A percentile compares a stretch with the other conserved stretches of the same genome.
Conservation (phyloP, 306 rosid species). For the Quercus cerris region DNA sequence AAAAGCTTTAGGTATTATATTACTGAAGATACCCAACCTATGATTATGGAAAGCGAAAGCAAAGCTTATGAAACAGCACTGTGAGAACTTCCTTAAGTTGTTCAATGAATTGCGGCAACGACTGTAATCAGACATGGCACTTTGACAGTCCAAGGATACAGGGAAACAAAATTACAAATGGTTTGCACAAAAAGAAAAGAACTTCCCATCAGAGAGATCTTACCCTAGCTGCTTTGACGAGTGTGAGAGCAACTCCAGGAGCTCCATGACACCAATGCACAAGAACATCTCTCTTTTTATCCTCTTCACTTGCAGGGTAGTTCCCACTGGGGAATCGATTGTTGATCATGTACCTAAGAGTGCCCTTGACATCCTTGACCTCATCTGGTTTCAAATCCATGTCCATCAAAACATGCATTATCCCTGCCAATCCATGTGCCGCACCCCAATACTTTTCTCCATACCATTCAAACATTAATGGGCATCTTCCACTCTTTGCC, state of each 20-base stretch:
- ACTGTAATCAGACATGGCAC: not conserved
- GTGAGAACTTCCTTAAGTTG: not conserved
- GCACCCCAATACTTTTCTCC: conserved; percentile 84
- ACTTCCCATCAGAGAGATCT: not conserved
- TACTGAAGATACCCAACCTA: not conserved
- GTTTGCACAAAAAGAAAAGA: not conserved
- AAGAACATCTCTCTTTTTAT: conserved; percentile 48
- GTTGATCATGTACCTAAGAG: conserved; percentile 62
- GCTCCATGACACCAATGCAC: conserved; percentile 94
- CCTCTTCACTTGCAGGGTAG: conserved; percentile 61
- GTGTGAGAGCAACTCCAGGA: conserved; percentile 73
- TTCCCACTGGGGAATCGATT: conserved; percentile 59
- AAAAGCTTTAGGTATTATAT: not conserved
- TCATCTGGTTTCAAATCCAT: conserved; percentile 67
- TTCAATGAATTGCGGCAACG: not conserved
- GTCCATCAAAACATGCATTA: conserved; percentile 73
- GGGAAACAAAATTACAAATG: not conserved
- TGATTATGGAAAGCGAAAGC: not conserved
- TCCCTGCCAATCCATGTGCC: conserved; percentile 85
- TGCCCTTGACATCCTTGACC: conserved; percentile 58
- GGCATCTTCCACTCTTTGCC: conserved; percentile 49
- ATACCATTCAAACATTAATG: conserved; percentile 77
- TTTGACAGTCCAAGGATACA: conserved; percentile 2
- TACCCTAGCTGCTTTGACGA: conserved; percentile 80
- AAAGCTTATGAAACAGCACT: not conserved